Base-by-base conservation (phyloP, 768 basidiomycete species). In the Boletellus emodensis region DNA sequence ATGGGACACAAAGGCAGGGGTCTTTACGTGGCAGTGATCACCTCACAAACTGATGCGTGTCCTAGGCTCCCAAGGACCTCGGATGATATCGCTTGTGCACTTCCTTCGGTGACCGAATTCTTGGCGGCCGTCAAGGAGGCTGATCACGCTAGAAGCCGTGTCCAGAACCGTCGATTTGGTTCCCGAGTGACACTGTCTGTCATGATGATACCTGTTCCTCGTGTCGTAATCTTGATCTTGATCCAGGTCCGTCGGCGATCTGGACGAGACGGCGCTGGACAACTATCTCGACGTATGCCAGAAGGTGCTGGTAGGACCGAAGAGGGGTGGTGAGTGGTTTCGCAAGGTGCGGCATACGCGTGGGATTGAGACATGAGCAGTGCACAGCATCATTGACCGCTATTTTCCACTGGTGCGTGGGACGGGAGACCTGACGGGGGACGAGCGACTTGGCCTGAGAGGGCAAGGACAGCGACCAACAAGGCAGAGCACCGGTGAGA, bases 261-360 rank as follows among this genome's bases (percentile, higher is more conserved):
- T 84, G 52, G 71, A 72, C 49, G 76, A 74, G 20, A 64, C 62
- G 28, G 72, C 72, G 61, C 63, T 87, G 45, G 87, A 90, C 56
- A 73, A 74, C 26, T 90, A 88, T 61, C 66, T 90, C 36, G 67
- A 64, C 20, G 87, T 90, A 56, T 86, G 85, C 61, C 76, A 82
- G 61, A 69, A 65, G 28, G 80, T 79, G 22, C 59, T 90, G 53
- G 48, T 76, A 9, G 68, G 67, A 28, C 50, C 59, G 46, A 64
- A 57, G 44, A 57, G 40, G 32, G 54, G 57, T 32, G 68, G 70
- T 63, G 38, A 46, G 60, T 52, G 53, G 46, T 53, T 51, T 53
- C 49, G 50, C 51, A 26, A 26, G 24, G 36, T 36, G n/a, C 38
- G 22, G 47, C 36, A 54, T 28, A 36, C 58, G 61, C 45, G 41